Percentiles rank a stretch among this genome's conserved stretches.
These are phyloP conservation scores for Phytophthora cactorum DNA, from an alignment of 352 stramenopile species.

Conservation along the genomic window DNA sequence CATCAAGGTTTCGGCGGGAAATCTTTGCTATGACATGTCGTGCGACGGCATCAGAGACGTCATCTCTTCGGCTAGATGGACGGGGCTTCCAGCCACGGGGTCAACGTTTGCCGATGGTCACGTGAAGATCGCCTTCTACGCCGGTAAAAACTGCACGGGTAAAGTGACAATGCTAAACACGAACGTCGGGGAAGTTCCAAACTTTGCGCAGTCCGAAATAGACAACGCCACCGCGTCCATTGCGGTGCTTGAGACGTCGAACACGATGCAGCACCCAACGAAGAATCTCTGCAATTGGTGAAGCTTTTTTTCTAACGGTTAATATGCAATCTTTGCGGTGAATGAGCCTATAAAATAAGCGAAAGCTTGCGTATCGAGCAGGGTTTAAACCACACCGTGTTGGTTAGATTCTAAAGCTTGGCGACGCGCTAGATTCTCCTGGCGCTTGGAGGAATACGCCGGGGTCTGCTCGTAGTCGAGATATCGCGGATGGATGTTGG, in stretches of 20 bases:
- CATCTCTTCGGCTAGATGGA: conserved; percentile 31
- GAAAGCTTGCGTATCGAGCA: too few relatives aligned
- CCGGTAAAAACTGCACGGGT: conserved; percentile 29
- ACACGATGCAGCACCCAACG: conserved; percentile 8
- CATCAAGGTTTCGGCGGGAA: conserved; percentile 14
- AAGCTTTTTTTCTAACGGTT: neutral
- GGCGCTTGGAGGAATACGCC: conserved; percentile 16
- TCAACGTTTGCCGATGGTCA: conserved; percentile 12
- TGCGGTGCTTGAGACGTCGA: conserved; percentile 29
- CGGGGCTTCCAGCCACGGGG: conserved; percentile 10
- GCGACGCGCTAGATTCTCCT: conserved; percentile 14
- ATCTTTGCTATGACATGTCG: conserved; percentile 38
- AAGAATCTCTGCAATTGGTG: conserved; percentile 27
- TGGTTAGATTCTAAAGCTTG: conserved; percentile 3
- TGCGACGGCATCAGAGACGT: conserved; percentile 12
- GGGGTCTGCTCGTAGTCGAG: conserved; percentile 18
- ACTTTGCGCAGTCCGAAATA: conserved; percentile 22
- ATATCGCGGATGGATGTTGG: conserved; percentile 18
- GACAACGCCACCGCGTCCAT: conserved; percentile 25
- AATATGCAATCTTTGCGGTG: too few relatives aligned
- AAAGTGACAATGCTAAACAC: conserved; percentile 17
- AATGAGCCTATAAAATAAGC: too few relatives aligned
- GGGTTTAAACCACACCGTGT: neutral
- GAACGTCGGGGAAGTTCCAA: conserved; percentile 4
- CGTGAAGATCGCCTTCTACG: conserved; percentile 31